Percentiles rank a stretch among this genome's conserved stretches.
Conservation (phyloP, 148 eudicot genomes). For the Fagopyrum tataricum region DNA sequence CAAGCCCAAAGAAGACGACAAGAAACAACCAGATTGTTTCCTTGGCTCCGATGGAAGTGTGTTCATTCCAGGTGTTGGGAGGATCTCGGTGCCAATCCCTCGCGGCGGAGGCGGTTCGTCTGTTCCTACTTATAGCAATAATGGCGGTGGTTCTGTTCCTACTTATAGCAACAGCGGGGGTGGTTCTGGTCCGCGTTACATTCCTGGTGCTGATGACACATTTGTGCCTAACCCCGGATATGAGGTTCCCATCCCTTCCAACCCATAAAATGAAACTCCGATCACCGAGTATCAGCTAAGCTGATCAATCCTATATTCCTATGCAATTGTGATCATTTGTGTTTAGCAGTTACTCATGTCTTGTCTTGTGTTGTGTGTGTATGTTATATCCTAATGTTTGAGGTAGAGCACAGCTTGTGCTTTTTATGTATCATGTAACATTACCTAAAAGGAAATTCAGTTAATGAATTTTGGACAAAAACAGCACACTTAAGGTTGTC, state of each 20-base stretch:
- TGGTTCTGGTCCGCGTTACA: not conserved
- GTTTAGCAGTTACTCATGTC: not conserved
- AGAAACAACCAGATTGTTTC: slow-evolving; percentile 25
- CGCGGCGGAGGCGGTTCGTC: not conserved
- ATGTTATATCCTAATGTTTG: not conserved
- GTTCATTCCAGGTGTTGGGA: slow-evolving; percentile 33
- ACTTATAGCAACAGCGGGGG: slow-evolving; percentile 14
- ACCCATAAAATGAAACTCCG: not conserved
- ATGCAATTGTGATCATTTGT: not conserved
- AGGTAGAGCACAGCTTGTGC: not conserved
- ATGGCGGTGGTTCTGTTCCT: not conserved
- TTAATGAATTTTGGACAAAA: not conserved
- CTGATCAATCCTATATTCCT: not conserved
- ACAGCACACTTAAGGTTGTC: not conserved
- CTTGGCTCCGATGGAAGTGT: slow-evolving; percentile 23
- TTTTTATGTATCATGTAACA: not conserved
- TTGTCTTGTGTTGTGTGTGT: not conserved
- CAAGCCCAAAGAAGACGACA: slow-evolving; percentile 11
- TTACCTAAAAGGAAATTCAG: not conserved
- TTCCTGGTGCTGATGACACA: slow-evolving; percentile 33
- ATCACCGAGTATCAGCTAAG: not conserved
- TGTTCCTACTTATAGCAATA: slow-evolving; percentile 4
- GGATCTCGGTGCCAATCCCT: slow-evolving; percentile 20
- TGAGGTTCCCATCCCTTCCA: slow-evolving; percentile 20
- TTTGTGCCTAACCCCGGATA: slow-evolving; percentile 31